Evolutionary conservation across 805 yeast species (phyloP).

Genomic region (Nakazawaea anatomiae): DNA sequence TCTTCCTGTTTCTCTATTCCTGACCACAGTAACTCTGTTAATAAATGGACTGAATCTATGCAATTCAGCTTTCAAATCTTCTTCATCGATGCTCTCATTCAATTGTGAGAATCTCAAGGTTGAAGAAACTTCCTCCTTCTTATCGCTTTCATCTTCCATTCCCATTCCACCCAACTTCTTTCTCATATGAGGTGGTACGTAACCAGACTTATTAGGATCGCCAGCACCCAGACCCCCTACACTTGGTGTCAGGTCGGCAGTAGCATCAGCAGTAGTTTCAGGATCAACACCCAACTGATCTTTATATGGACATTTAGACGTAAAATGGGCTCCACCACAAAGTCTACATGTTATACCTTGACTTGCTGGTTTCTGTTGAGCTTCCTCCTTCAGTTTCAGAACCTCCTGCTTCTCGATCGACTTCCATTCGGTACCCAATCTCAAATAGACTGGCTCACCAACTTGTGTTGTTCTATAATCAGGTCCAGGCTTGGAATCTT

Average conservation of each 20-base stretch:
- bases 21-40: constrained; percentile 76
- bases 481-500: constrained; percentile 71
- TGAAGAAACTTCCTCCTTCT: constrained; percentile 62
- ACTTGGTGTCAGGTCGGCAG: constrained; percentile 14
- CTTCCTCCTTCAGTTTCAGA: constrained; percentile 36
- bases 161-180: constrained; percentile 28
- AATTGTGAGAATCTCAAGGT: constrained; percentile 90
- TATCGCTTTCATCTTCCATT: constrained; percentile 25
- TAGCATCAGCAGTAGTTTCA: constrained; percentile 33
- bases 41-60: constrained; percentile 58
- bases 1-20: constrained; percentile 89
- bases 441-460: constrained; percentile 77
- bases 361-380: constrained; percentile 35
- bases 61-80: constrained; percentile 69
- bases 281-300: constrained; percentile 65
- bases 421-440: constrained; percentile 72
- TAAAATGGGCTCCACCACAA: constrained; percentile 93
- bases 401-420: constrained; percentile 71
- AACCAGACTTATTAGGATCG: constrained; percentile 31
- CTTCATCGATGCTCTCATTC: constrained; percentile 80
- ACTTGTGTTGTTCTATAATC: constrained; percentile 82
- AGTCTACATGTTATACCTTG: constrained; percentile 65
- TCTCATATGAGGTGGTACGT: constrained; percentile 62
- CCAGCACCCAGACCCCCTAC: constrained; percentile 20
- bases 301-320: constrained; percentile 93